Conservation (phyloP, 176 grass and related monocot genomes). For the Themeda triandra region DNA sequence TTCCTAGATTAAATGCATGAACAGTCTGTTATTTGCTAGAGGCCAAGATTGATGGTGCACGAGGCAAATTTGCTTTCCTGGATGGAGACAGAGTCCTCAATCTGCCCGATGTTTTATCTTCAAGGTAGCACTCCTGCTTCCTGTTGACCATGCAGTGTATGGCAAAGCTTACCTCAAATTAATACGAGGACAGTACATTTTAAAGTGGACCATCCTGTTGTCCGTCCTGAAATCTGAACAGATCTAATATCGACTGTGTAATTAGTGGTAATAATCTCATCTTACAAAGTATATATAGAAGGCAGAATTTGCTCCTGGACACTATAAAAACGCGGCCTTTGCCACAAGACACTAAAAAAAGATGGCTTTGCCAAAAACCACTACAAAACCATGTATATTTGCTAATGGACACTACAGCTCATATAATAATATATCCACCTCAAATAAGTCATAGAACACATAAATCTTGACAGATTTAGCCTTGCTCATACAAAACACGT, state of each 20-base stretch:
- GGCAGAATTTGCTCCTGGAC: neutral
- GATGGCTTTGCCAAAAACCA: neutral
- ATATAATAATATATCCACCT: neutral
- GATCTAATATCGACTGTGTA: neutral
- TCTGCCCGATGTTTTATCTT: slow-evolving; percentile 82
- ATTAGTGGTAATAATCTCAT: slow-evolving; percentile 6
- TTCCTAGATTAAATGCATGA: slow-evolving; percentile 10
- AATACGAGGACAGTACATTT: neutral
- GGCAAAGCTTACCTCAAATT: neutral
- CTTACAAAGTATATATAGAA: neutral
- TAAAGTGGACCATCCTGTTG: neutral
- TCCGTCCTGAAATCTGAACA: neutral
- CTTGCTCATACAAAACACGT: neutral
- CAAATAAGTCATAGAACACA: neutral
- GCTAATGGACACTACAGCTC: neutral
- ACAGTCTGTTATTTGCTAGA: slow-evolving; percentile 40
- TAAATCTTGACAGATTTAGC: neutral
- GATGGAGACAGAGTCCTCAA: slow-evolving; percentile 50
- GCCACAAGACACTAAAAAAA: neutral
- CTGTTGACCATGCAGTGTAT: too few relatives aligned
- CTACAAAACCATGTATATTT: neutral
- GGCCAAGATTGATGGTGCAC: slow-evolving; percentile 67
- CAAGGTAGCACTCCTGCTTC: slow-evolving; percentile 53
- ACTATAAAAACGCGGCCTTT: neutral
- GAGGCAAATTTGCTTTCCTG: slow-evolving; percentile 53